A percentile compares a stretch with the other conserved stretches of the same genome.
These are phyloP conservation scores for Alternaria gaisen DNA, from an alignment of 2,329 filamentous ascomycete species.

Conservation along the genomic window DNA sequence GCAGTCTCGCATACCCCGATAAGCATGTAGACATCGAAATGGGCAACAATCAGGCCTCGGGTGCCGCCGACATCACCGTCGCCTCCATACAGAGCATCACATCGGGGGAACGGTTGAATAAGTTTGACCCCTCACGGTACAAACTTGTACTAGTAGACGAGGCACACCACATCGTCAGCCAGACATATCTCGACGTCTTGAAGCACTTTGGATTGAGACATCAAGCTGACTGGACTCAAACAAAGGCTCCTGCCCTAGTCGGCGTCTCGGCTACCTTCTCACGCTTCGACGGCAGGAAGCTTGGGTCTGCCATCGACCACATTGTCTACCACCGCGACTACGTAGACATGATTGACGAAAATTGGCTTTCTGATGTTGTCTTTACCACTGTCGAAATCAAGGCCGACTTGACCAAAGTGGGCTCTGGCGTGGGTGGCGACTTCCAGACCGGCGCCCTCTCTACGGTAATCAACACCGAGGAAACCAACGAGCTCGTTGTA, in stretches of 20 bases:
- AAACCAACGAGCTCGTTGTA: conserved; percentile 84
- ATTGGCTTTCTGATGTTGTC: conserved; percentile 89
- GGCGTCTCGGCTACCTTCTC: conserved; percentile 86
- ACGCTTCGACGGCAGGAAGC: conserved; percentile 82
- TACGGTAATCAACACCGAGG: conserved; percentile 79
- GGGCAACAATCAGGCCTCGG: conserved; percentile 78
- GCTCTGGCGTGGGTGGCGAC: conserved; percentile 72
- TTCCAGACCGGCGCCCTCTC: conserved; percentile 83
- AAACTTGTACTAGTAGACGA: conserved; percentile 96
- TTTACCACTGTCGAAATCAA: conserved; percentile 92
- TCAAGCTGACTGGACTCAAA: conserved; percentile 47
- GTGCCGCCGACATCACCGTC: conserved; percentile 88
- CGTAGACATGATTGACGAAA: conserved; percentile 82
- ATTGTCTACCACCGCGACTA: conserved; percentile 95
- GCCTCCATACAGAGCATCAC: conserved; percentile 88
- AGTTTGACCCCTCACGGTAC: conserved; percentile 81
- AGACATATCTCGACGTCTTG: conserved; percentile 77
- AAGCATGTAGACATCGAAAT: conserved; percentile 91
- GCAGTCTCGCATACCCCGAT: conserved; percentile 78
- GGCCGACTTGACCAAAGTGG: conserved; percentile 79
- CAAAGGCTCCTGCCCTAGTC: conserved; percentile 67
- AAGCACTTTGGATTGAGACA: conserved; percentile 78
- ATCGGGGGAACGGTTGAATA: conserved; percentile 77
- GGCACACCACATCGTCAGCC: conserved; percentile 93
- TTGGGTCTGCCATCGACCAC: conserved; percentile 88